Evolutionary conservation across 2,329 filamentous ascomycete genomes (phyloP), one percentile per base, ranked within the genome.

Genomic region (Raffaelea arxii): DNA sequence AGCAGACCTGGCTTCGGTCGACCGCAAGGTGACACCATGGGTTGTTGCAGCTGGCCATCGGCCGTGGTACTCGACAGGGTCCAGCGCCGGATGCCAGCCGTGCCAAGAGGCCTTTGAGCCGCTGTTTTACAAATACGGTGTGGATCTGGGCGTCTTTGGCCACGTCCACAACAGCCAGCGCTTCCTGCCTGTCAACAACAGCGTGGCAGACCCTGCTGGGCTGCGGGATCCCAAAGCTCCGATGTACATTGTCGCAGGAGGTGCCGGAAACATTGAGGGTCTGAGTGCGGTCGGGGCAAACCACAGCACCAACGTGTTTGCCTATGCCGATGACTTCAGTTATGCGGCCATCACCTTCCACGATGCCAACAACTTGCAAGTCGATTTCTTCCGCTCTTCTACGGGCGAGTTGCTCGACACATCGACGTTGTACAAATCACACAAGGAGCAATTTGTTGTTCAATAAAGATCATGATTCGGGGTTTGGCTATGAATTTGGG

Each of bases 121-220:
- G 1, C 56, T 78, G 3, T 58, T 79, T 6, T 74, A 76, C 59
- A 64, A 67, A 44, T 76, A 78, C 56, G 74, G 74, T 24, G 75
- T 80, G 19, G 76, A 80, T 51, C 58, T 78, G 4, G 74, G 60
- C 23, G 62, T 79, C 6, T 75, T 77, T 51, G 76, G 75, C 2
- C 75, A 80, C 54, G 71, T 76, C 14, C 75, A 79, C 59, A 77
- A 76, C 59, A 70, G 71, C 23, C 74, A 79, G 60, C 68, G 76
- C 2, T 74, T 77, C 52, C 50, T 63, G 55, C 71, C 62, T 23
- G 57, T 64, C 2, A 58, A 58, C 57, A 62, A 67, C 48, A 54
- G 56, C 51, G 56, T 55, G 0, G 57, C 56, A 0, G 67, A 71
- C 46, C 50, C 63, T 0, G 58, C 55, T 0, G 67, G 65, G 3